Conservation (phyloP, 176 grass and related monocot genomes). For the Carex myosuroides region DNA sequence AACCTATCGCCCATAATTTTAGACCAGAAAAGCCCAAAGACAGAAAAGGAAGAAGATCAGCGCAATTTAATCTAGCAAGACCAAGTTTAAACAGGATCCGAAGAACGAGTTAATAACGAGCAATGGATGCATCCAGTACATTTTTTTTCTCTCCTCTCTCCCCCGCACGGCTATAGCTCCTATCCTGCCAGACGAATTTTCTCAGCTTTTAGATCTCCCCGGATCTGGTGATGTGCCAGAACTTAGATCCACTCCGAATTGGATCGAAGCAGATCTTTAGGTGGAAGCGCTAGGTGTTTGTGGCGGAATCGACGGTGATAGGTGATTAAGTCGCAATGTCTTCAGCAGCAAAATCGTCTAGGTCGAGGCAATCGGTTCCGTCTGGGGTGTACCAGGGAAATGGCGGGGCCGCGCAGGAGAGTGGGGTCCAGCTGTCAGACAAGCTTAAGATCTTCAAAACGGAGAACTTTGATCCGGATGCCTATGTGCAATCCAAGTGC, state of each 20-base stretch:
- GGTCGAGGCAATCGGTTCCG: constrained; percentile 43
- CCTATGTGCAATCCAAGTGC: constrained; percentile 98
- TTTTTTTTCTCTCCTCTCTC: background rate
- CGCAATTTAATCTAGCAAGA: background rate
- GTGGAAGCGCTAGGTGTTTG: background rate
- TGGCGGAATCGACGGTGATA: background rate
- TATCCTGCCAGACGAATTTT: background rate
- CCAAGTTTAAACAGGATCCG: background rate
- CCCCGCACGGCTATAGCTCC: background rate
- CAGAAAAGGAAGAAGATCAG: background rate
- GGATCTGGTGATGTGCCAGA: background rate
- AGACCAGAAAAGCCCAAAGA: background rate
- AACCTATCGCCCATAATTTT: background rate
- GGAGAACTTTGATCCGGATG: constrained; percentile 91
- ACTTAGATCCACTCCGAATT: background rate
- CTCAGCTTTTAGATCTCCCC: background rate
- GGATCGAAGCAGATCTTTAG: background rate
- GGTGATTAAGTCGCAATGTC: background rate
- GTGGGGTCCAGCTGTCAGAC: constrained; percentile 83
- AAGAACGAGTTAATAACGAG: background rate
- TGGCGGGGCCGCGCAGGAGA: constrained; percentile 23
- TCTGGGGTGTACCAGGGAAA: constrained; percentile 52
- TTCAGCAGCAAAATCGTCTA: background rate
- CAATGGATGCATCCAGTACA: background rate
- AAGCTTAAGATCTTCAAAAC: constrained; percentile 99